Base-by-base conservation (phyloP, 345 rosid genomes). In the Viola odorata region DNA sequence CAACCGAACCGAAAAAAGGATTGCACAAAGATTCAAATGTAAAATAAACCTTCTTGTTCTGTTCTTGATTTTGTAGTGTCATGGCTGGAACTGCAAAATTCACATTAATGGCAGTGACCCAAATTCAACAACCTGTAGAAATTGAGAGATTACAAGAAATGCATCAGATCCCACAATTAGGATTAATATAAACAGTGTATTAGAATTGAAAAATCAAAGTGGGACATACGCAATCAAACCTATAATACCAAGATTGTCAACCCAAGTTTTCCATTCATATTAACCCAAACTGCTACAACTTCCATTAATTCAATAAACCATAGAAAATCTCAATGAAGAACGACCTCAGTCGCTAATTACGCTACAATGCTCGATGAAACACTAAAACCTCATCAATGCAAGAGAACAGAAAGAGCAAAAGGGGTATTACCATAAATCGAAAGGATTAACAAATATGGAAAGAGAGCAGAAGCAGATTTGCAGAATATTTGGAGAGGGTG, bases 51-150 rank as follows among this genome's bases (percentile, higher is more conserved):
- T 83, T 79, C 69, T 69, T 74, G 66, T 60, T 60, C 61, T 49
- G 65, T 51, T 69, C 78, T 68, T 68, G 81, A 69, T 74, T 76
- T 74, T 50, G 70, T 13, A 64, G 50, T 44, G 76, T 64, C 77
- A 60, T 65, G 49, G 60, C 73, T 49, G 57, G 49, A 60, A 63
- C 23, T 32, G 45, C 57, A 57, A 15, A 50, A 50, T 40, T 58
- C 38, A 72, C 75, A 66, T 66, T 63, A 62, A 58, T 58, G 55
- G 37, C 45, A 41, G 14, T 55, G 39, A 53, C 38, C 44, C 40
- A 7, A 37, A 14, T 48, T 49, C 39, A 55, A 15, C 47, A 66
- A 52, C 57, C 61, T 55, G 45, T 23, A 44, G 6, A 12, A 42
- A 41, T 11, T 3, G 10, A 41, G 7, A 52, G 10, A 12, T 41